Evolutionary conservation across 306 rosid genomes (phyloP).

Genomic region (Acacia confusa): DNA sequence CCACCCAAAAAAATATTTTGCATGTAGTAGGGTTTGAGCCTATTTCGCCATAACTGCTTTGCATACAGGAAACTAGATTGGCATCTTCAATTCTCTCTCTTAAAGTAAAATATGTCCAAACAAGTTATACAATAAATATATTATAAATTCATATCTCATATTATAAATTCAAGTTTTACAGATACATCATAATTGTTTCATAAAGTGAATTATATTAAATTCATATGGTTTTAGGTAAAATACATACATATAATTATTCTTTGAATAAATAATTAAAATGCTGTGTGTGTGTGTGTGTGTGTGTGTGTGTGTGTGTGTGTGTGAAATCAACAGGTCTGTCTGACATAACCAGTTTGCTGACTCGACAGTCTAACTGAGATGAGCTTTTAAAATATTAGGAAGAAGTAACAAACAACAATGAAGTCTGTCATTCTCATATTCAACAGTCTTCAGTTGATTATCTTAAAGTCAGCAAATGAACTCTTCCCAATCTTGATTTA

Average conservation of each 20-base stretch:
- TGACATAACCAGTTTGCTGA: neutral
- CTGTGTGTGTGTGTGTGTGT: neutral
- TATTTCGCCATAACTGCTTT: neutral
- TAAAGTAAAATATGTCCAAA: neutral
- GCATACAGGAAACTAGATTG: neutral
- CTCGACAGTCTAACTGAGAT: neutral
- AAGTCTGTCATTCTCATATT: constrained; percentile 16
- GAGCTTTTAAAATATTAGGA: neutral
- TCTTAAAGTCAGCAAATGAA: constrained; percentile 17
- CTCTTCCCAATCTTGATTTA: neutral
- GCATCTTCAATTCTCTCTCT: neutral
- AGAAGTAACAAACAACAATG: constrained; percentile 17
- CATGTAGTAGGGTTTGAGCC: neutral
- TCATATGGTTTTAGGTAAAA: neutral
- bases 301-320: neutral
- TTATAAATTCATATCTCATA: neutral
- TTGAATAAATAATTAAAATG: neutral
- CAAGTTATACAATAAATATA: neutral
- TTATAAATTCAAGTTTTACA: neutral
- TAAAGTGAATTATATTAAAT: neutral
- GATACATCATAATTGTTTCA: neutral
- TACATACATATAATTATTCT: neutral
- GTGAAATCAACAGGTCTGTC: neutral
- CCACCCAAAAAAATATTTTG: neutral
- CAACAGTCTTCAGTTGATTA: constrained; percentile 27